Base-by-base conservation (phyloP, 2,329 filamentous ascomycete species). In the Sporothrix phasma region DNA sequence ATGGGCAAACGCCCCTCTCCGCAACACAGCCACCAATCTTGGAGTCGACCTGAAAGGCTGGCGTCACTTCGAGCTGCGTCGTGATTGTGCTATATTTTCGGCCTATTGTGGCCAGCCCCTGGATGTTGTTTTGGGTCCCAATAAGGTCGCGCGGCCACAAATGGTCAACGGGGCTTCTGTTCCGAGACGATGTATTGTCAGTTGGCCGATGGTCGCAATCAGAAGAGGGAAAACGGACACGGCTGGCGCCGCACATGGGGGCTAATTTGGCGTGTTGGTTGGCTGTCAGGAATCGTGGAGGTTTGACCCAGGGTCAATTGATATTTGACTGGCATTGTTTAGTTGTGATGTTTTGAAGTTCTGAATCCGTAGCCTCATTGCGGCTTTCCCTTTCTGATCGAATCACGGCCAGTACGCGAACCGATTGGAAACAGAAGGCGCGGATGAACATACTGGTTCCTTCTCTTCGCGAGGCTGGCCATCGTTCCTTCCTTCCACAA, bases 211-310 rank as follows among this genome's bases (percentile, higher is more conserved):
- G 11, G 47, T 11, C 31, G 31, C 31, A 22, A 56, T 24, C 13
- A 37, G 19, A 17, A 10, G 37, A 26, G 22, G 54, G 13, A 19
- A 37, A 41, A 29, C 19, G 46, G 56, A 45, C 56, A 58, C 34
- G 54, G 54, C 63, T 41, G 47, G 26, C 29, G 56, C 63, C 63
- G 63, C 63, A 31, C 17, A 19, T 46, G 13, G n/a, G 26, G 11
- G 29, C 29, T 61, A 46, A 31, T 43, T 61, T 62, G 43, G 39
- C 49, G 26, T 5, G 49, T 49, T 46, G 49, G 51, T 65, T 62
- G 63, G 63, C 49, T 64, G 41, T 47, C 13, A 64, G 34, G 3
- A 22, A 19, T 31, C 15, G 47, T 34, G 39, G 17, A 15, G 17
- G 37, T 5, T 43, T 31, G 17, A 15, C 8, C 43, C 34, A 39